Evolutionary conservation across 2,329 filamentous ascomycete genomes (phyloP), one percentile per base, ranked within the genome.

Genomic region (Tolypocladium inflatum): DNA sequence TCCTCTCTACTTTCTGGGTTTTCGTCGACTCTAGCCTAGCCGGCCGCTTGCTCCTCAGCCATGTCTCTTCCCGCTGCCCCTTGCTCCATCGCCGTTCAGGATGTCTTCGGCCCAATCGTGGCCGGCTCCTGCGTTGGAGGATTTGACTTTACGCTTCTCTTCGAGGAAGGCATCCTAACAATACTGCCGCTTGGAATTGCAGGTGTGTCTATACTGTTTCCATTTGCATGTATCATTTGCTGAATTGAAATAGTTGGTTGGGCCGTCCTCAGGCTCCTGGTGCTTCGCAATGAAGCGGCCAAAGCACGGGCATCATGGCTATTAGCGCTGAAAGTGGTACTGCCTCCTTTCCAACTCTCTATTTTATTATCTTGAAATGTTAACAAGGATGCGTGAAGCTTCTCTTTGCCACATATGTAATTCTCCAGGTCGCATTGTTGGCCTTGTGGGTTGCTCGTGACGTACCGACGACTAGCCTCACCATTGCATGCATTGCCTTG

Each of bases 81-180:
- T 23, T 63, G 59, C 43, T 59, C 60, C 35, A 59, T 61, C 17
- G 55, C 55, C 17, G 56, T 60, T 30, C 50, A 61, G 41, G 53
- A 63, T 23, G 41, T 33, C 17, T 65, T 64, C 52, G 64, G 64
- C 15, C 64, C 64, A 5, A 52, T 54, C 4, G 61, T 65, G 41
- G 59, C 55, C 39, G 35, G 21, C 13, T 52, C 54, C 39, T 68
- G 66, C 54, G 61, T 63, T n/a, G 60, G 55, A n/a, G 65, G 66
- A 50, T 68, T 66, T 59, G 66, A 69, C 59, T 68, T 69, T 52
- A 68, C 67, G 8, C 60, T 68, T 11, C 58, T 69, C 3, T 69
- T 68, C 55, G 64, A 69, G 51, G 65, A 69, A 55, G 59, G 58
- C 50, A 60, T 69, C 23, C 60, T 69, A 33, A 63, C 62, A 8